These are phyloP conservation scores for Gardenia jasminoides DNA, from an alignment of 257 asterid genomes.

Conservation along the genomic window DNA sequence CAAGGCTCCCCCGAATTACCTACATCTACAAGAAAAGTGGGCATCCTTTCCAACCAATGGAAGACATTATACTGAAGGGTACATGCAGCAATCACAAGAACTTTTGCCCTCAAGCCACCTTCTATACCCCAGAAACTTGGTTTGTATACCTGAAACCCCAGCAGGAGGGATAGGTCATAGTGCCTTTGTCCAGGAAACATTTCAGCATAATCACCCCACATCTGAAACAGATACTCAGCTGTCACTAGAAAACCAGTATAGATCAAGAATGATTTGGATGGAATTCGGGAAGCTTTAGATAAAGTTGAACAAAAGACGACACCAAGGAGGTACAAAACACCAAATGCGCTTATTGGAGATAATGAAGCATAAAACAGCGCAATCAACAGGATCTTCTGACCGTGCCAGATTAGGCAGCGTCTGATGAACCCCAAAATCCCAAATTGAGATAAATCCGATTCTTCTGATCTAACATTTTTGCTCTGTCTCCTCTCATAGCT, in stretches of 20 bases:
- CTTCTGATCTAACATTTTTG: conserved; percentile 55
- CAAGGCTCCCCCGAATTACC: conserved; percentile 85
- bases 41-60: conserved; percentile 81
- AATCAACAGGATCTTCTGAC: conserved; percentile 77
- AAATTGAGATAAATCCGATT: conserved; percentile 50
- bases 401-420: conserved; percentile 89
- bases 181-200: conserved; percentile 95
- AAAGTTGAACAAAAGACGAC: conserved; percentile 61
- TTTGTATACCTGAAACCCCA: conserved; percentile 78
- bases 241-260: conserved; percentile 80
- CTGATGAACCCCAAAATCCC: conserved; percentile 79
- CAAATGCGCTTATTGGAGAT: conserved; percentile 87
- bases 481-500: conserved; percentile 98
- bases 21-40: conserved; percentile 44
- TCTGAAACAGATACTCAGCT: conserved; percentile 85
- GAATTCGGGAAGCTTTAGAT: conserved; percentile 84
- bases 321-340: conserved; percentile 82
- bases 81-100: conserved; percentile 88
- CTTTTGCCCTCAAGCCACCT: conserved; percentile 87
- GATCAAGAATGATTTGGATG: conserved; percentile 74
- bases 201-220: conserved; percentile 81
- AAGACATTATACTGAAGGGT: conserved; percentile 87
- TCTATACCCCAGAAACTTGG: conserved; percentile 77
- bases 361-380: conserved; percentile 82
- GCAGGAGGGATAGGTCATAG: conserved; percentile 58